Conservation (phyloP, 352 stramenopile species). For the Pythium rhizo-oryzae region DNA sequence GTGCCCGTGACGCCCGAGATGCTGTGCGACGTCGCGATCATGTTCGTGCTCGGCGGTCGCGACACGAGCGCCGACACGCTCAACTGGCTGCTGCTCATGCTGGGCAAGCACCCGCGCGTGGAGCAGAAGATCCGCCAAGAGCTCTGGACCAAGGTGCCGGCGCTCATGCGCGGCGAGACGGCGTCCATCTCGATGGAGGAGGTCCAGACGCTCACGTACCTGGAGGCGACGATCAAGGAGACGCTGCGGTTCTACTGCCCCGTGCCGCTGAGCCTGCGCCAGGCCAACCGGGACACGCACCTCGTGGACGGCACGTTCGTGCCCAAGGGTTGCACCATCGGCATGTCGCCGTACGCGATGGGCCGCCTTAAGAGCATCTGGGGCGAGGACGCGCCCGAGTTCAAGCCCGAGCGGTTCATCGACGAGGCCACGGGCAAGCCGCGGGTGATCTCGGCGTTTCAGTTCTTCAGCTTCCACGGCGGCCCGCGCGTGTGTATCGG, state of each 20-base stretch:
- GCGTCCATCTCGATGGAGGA: constrained; percentile 17
- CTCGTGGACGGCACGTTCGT: constrained; percentile 43
- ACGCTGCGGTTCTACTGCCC: constrained; percentile 39
- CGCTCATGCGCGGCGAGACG: constrained; percentile 18
- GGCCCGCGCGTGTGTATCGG: constrained; percentile 43
- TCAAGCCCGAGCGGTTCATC: constrained; percentile 40
- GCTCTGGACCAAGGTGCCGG: constrained; percentile 30
- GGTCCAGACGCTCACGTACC: constrained; percentile 14
- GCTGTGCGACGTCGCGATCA: constrained; percentile 49
- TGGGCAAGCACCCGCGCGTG: constrained; percentile 40
- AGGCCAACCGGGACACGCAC: constrained; percentile 30
- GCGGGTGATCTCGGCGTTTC: constrained; percentile 31
- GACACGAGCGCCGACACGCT: constrained; percentile 57
- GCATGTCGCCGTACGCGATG: constrained; percentile 35
- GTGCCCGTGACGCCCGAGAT: constrained; percentile 24
- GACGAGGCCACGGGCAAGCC: constrained; percentile 21
- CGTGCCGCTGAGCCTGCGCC: constrained; percentile 38
- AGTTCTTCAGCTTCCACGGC: constrained; percentile 31
- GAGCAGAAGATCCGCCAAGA: constrained; percentile 33
- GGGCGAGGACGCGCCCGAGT: constrained; percentile 35
- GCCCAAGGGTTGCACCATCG: constrained; percentile 24
- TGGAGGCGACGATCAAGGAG: constrained; percentile 39
- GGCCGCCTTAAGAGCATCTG: constrained; percentile 33
- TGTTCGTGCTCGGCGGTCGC: constrained; percentile 50
- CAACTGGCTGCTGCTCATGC: constrained; percentile 46